These are phyloP conservation scores for Striga asiatica DNA, from an alignment of 257 asterid genomes.

Conservation along the genomic window DNA sequence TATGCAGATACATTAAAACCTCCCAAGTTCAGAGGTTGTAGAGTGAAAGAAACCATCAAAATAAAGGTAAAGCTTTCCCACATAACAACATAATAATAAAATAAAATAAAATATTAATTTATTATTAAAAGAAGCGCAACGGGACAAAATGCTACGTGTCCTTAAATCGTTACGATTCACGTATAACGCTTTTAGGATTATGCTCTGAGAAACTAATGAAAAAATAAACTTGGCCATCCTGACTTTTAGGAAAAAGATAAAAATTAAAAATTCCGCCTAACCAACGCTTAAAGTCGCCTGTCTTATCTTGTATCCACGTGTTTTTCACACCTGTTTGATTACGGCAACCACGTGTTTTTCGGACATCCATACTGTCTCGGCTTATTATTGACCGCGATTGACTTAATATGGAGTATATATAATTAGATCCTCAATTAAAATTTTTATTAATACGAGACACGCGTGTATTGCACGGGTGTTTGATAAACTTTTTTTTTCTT, in stretches of 20 bases:
- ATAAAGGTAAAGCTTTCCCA: not conserved
- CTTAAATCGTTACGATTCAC: conserved; percentile 6
- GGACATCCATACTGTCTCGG: conserved; percentile 3
- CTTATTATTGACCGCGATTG: too few species aligned
- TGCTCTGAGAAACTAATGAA: not conserved
- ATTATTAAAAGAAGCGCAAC: too few species aligned
- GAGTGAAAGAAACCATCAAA: conserved; percentile 49
- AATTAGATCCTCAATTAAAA: too few species aligned
- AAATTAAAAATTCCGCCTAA: conserved; percentile 28
- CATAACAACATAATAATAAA: too few species aligned
- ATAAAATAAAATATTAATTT: too few species aligned
- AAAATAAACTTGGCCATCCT: conserved; percentile 19
- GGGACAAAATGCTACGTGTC: conserved; percentile 28
- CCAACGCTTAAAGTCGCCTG: conserved; percentile 15
- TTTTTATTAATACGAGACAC: too few species aligned
- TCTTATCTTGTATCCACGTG: conserved; percentile 27
- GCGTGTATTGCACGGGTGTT: too few species aligned
- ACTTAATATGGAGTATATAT: not conserved
- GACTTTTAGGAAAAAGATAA: not conserved
- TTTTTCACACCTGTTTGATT: not conserved
- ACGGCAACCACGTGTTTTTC: conserved; percentile 18
- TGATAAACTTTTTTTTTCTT: too few species aligned
- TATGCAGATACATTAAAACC: conserved; percentile 8
- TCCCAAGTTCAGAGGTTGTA: conserved; percentile 19
- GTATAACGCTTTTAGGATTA: conserved; percentile 1